Evolutionary conservation across 1,284 basidiomycete genomes (phyloP).

Genomic region (Anthracocystis walkeri): DNA sequence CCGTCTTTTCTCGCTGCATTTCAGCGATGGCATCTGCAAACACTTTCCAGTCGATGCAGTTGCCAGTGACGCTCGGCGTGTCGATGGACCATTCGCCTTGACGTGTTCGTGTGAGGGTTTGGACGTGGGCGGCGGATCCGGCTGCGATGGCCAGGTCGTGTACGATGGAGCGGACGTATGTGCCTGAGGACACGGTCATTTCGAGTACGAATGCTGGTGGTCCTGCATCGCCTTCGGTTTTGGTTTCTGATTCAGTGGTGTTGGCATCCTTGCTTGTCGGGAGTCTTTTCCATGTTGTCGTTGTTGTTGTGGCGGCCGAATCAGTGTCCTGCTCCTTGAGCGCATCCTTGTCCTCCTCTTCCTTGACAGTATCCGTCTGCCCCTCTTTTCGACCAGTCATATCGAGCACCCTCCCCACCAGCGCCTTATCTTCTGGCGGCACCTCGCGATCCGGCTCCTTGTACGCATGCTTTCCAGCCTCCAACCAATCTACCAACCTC

Average conservation of each 20-base stretch:
- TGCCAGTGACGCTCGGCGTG: constrained; percentile 38
- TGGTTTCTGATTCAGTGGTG: constrained; percentile 11
- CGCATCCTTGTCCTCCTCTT: constrained; percentile 12
- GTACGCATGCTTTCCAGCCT: constrained; percentile 52
- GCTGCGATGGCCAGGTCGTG: constrained; percentile 63
- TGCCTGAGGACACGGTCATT: constrained; percentile 68
- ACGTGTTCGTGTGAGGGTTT: constrained; percentile 60
- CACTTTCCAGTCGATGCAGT: constrained; percentile 64
- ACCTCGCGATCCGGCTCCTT: constrained; percentile 59
- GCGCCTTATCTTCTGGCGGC: constrained; percentile 54
- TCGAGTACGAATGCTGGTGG: constrained; percentile 61
- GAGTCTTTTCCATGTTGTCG: constrained; percentile 12
- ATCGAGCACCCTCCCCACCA: constrained; percentile 57
- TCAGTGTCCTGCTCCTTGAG: not conserved
- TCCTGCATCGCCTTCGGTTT: constrained; percentile 6
- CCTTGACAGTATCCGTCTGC: constrained; percentile 44
- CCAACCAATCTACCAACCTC: constrained; percentile 73
- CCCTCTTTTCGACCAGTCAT: constrained; percentile 55
- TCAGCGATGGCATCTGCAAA: constrained; percentile 61
- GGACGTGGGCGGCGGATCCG: constrained; percentile 66
- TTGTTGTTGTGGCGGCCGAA: not conserved
- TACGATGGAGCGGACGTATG: constrained; percentile 68
- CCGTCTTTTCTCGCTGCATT: constrained; percentile 46
- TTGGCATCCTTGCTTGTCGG: constrained; percentile 11
- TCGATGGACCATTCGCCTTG: constrained; percentile 64